Percentiles rank a stretch among this genome's conserved stretches.
Conservation (phyloP, 1,284 basidiomycete genomes). For the Trichosporon asahii region DNA sequence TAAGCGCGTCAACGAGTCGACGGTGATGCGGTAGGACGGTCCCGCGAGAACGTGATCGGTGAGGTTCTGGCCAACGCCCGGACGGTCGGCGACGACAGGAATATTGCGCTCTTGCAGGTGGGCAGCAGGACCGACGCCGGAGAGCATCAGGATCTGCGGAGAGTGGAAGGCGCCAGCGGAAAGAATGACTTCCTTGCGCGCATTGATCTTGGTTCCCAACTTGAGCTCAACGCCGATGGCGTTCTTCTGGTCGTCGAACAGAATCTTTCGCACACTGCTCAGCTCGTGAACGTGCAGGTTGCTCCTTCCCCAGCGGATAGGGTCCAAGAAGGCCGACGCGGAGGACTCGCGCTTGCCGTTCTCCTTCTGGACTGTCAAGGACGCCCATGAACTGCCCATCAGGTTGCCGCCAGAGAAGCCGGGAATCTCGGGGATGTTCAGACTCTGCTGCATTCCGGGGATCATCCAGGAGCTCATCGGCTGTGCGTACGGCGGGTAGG, state of each 20-base stretch:
- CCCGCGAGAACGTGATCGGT: constrained; percentile 25
- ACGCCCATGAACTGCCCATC: background rate
- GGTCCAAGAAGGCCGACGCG: background rate
- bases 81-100: constrained; percentile 17
- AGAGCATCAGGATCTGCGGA: constrained; percentile 13
- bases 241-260: constrained; percentile 11
- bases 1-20: background rate
- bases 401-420: constrained; percentile 12
- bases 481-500: constrained; percentile 9
- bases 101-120: constrained; percentile 14
- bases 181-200: constrained; percentile 14
- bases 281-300: background rate
- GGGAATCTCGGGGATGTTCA: background rate
- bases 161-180: constrained; percentile 18
- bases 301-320: background rate
- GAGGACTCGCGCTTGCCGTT: constrained; percentile 7
- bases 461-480: background rate
- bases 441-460: background rate
- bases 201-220: background rate
- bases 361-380: background rate
- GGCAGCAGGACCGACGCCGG: constrained; percentile 12
- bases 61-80: constrained; percentile 29
- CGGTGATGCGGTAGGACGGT: constrained; percentile 10
- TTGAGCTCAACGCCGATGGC: background rate
- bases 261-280: background rate